Evolutionary conservation across 805 yeast species (phyloP).

Genomic region (Yamadazyma sp.): DNA sequence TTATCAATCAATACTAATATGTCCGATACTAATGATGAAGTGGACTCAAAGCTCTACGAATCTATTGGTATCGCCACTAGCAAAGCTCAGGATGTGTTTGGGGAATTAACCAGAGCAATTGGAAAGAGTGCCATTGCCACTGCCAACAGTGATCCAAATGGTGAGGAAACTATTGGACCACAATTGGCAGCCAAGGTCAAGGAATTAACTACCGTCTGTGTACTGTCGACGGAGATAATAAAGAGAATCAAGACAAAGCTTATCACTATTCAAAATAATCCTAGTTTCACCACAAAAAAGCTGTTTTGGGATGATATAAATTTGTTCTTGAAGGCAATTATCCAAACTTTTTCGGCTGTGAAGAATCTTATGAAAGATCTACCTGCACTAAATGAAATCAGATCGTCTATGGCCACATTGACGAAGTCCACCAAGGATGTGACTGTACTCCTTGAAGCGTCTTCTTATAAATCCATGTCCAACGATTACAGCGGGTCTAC

Average conservation of each 20-base stretch:
- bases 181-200: constrained; percentile 62
- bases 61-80: constrained; percentile 61
- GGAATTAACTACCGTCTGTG: constrained; percentile 75
- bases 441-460: constrained; percentile 73
- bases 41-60: constrained; percentile 67
- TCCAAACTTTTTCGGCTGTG: constrained; percentile 79
- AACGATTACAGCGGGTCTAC: constrained; percentile 18
- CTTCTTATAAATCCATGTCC: constrained; percentile 33
- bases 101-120: constrained; percentile 68
- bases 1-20: constrained; percentile 23
- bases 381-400: constrained; percentile 73
- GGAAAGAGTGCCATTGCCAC: constrained; percentile 60
- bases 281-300: constrained; percentile 52
- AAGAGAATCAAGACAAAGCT: constrained; percentile 60
- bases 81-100: constrained; percentile 75
- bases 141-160: constrained; percentile 22
- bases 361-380: constrained; percentile 79
- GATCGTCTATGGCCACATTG: constrained; percentile 75
- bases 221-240: constrained; percentile 80
- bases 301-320: constrained; percentile 85
- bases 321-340: constrained; percentile 75
- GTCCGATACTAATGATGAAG: constrained; percentile 39
- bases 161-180: constrained; percentile 24
- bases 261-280: constrained; percentile 47
- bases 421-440: constrained; percentile 91